These are phyloP conservation scores for Mycena maculata DNA, from an alignment of 768 basidiomycete genomes.

Conservation along the genomic window DNA sequence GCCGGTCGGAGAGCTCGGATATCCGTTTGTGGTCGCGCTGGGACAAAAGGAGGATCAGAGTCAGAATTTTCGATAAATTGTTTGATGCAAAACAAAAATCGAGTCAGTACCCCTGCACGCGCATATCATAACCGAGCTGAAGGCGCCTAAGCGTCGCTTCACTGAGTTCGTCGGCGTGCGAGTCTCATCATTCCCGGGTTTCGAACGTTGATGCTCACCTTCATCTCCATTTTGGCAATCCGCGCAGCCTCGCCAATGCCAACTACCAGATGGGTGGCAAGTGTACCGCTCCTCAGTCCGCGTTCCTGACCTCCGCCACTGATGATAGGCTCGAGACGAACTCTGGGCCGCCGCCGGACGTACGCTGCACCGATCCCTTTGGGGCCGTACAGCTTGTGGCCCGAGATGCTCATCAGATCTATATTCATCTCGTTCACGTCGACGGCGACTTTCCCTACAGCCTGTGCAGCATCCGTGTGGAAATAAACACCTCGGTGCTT, in stretches of 20 bases:
- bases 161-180: constrained; percentile 62
- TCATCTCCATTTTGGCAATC: constrained; percentile 92
- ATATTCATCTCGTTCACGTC: constrained; percentile 97
- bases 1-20: constrained; percentile 78
- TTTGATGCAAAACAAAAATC: constrained; percentile 10
- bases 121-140: constrained; percentile 70
- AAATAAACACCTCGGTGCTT: constrained; percentile 93
- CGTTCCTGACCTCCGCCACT: constrained; percentile 98
- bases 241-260: constrained; percentile 96
- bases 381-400: constrained; percentile 98
- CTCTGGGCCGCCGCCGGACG: constrained; percentile 91
- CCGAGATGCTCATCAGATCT: constrained; percentile 95
- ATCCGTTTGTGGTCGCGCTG: constrained; percentile 87
- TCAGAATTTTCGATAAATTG: not conserved
- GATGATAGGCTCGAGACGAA: constrained; percentile 93
- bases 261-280: constrained; percentile 88
- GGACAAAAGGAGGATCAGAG: constrained; percentile 36
- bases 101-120: constrained; percentile 96
- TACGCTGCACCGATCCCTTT: constrained; percentile 97
- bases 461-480: constrained; percentile 98
- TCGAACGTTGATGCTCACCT: constrained; percentile 66
- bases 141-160: constrained; percentile 46
- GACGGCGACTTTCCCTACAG: constrained; percentile 88
- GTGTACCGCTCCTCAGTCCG: constrained; percentile 93
- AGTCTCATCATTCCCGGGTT: constrained; percentile 56